Evolutionary conservation across 352 stramenopile species (phyloP), one percentile per base, ranked within the genome.

Genomic region (Phytophthora kernoviae): DNA sequence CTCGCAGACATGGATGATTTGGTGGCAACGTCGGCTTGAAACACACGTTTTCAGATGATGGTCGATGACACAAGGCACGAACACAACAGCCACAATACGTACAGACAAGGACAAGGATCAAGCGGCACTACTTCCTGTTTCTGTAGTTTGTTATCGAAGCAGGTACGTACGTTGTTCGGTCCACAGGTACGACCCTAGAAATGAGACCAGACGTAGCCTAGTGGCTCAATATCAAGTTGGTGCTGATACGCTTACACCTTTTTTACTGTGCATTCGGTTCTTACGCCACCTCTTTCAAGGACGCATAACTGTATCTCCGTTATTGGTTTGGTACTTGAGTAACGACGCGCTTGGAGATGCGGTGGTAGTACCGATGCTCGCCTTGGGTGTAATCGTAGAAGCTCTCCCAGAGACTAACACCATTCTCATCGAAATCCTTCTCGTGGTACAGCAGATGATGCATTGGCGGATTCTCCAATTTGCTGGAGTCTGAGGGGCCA

Each of bases 341-440:
- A 17, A 81, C 68, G 21, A 92, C 81, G 11, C 80, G 73, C 36
- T 92, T 90, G 14, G 83, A 80, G 14, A 90, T 62, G 11, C 77
- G 76, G 44, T 92, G 80, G 49, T 84, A 90, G 57, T 88, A 86
- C 18, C 80, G 75, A 32, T 88, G 81, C 27, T 84, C 70, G 34
- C 70, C 62, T 36, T 70, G 71, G 4, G 44, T 54, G 42, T 88
- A 86, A 58, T 92, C 83, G 55, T 76, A 92, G 58, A 92, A 92
- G 17, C 49, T 65, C 21, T 86, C 77, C 80, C 83, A 92, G 26
- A 90, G 61, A 54, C 75, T 87, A 12, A 54, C 65, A n/a, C 80
- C 80, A 20, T 73, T 43, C 14, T 75, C 77, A 34, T 90, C 83
- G 11, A 78, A 71, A 53, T 85, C 68, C 4, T 75, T 51, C 30